Evolutionary conservation across 2,329 filamentous ascomycete genomes (phyloP), one percentile per base, ranked within the genome.

Genomic region (Verticillium nonalfalfae): DNA sequence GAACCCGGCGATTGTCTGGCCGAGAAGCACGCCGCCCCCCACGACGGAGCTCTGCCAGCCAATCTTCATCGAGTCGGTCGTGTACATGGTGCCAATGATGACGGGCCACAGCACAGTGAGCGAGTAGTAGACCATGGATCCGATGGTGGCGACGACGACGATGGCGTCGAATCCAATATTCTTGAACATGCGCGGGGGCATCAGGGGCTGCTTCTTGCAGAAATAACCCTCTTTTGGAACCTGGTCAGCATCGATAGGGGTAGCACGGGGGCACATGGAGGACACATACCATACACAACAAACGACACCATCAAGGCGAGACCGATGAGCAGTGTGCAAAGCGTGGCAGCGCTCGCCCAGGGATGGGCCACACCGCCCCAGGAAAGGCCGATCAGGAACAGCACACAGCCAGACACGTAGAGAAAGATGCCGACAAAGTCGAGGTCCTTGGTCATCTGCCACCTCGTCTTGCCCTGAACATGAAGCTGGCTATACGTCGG

Each of bases 401-500:
- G 67, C 3, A 79, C 69, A 10, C 75, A 72, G 31, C 79, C 78
- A 14, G 70, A 67, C 13, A 74, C 65, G 66, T 75, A 79, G 1
- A 82, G 70, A 39, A 76, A 66, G 59, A 80, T 75, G 35, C 79
- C 79, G 45, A 78, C 60, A 62, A 72, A 78, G 66, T 82, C 82
- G 13, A 84, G 72, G 61, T 76, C 72, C 66, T 72, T 76, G 54
- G 78, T 63, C 66, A 75, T 72, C 63, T 78, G 69, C 66, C 71
- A 65, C 56, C 69, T 71, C 1, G 72, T 71, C 67, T 75, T 76
- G 40, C 71, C 68, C 59, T 69, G 50, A 31, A 74, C 67, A 62
- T 80, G 76, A 18, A 79, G 73, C 68, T 77, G 75, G 21, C 73
- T 67, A 67, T 75, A 81, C 7, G 73, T 75, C 0, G 81, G 79